These are phyloP conservation scores for Actinidia chinensis DNA, from an alignment of 179 eudicot genomes.

Conservation along the genomic window DNA sequence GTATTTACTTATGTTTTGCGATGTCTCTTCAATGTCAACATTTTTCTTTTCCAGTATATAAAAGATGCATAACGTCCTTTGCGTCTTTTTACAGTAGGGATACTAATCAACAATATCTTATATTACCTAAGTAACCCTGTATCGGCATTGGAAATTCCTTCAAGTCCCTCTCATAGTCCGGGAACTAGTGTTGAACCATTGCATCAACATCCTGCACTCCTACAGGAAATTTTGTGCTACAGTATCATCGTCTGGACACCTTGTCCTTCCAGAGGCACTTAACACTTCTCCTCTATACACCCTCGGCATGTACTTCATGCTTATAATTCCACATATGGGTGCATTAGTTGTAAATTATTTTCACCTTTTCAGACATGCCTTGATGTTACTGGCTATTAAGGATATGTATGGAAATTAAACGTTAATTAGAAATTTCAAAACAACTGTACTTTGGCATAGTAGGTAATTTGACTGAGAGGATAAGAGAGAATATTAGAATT, in stretches of 20 bases:
- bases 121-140: conserved; percentile 17
- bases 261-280: conserved; percentile 95
- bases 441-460: too few relatives aligned
- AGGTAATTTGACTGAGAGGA: too few relatives aligned
- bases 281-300: conserved; percentile 83
- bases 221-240: conserved; percentile 92
- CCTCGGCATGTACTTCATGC: conserved; percentile 70
- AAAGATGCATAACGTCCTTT: not conserved
- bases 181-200: conserved; percentile 70
- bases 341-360: not conserved
- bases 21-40: not conserved
- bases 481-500: too few relatives aligned
- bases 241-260: conserved; percentile 79
- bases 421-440: too few relatives aligned
- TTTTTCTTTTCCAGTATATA: not conserved
- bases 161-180: conserved; percentile 64
- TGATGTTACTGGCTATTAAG: too few relatives aligned
- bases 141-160: conserved; percentile 76
- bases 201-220: conserved; percentile 74
- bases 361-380: not conserved
- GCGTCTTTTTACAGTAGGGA: not conserved
- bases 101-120: conserved; percentile 3
- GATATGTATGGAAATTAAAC: too few relatives aligned
- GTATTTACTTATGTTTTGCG: not conserved
- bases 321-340: not conserved